A percentile compares a stretch with the other conserved stretches of the same genome.
Evolutionary conservation across 169 alveolate species (phyloP).

Genomic region (Plasmodium ovale): DNA sequence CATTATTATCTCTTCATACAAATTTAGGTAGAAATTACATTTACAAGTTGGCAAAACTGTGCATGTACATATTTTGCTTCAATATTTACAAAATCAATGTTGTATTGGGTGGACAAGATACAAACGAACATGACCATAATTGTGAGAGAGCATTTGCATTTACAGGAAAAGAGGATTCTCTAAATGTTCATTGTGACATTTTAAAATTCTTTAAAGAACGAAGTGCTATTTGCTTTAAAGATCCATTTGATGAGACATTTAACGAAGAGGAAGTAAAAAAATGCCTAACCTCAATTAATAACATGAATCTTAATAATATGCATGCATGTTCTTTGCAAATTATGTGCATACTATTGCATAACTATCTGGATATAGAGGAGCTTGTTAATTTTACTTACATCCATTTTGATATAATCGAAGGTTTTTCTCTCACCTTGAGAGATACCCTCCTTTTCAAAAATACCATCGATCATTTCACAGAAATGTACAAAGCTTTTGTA

Average conservation of each 20-base stretch:
- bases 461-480: conserved; percentile 15
- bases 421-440: background rate
- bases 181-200: background rate
- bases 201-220: conserved; percentile 2
- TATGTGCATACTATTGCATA: conserved; percentile 11
- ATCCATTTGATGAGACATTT: background rate
- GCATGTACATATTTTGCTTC: conserved; percentile 34
- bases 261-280: conserved; percentile 10
- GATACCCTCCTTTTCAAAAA: conserved; percentile 19
- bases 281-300: conserved; percentile 1
- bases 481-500: conserved; percentile 30
- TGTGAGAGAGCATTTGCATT: background rate
- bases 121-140: background rate
- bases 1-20: conserved; percentile 1
- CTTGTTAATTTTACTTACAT: background rate
- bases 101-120: background rate
- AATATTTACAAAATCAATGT: background rate
- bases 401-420: conserved; percentile 16
- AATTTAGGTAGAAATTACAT: background rate
- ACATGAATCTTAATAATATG: background rate
- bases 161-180: background rate
- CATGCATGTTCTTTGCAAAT: conserved; percentile 13
- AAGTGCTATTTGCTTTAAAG: background rate
- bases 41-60: conserved; percentile 9
- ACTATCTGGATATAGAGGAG: background rate